Evolutionary conservation across 352 stramenopile genomes (phyloP).

Genomic region (Globisporangium acanthophoron): DNA sequence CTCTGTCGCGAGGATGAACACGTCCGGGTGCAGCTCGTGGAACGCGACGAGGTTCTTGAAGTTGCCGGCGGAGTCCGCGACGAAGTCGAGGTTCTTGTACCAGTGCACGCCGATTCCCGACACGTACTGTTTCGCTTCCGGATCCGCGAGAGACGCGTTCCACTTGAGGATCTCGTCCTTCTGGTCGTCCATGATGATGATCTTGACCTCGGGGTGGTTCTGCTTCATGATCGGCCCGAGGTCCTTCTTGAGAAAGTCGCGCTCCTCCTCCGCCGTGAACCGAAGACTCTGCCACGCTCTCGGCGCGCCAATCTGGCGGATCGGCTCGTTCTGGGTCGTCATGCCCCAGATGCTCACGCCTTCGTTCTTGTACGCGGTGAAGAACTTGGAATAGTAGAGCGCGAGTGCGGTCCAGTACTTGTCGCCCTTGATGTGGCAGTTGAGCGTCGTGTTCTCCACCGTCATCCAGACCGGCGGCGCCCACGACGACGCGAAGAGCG

Average conservation of each 20-base stretch:
- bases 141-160: slow-evolving; percentile 32
- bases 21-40: slow-evolving; percentile 44
- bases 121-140: slow-evolving; percentile 60
- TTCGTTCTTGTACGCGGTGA: slow-evolving; percentile 69
- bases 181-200: slow-evolving; percentile 83
- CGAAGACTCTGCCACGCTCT: slow-evolving; percentile 55
- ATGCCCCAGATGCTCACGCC: slow-evolving; percentile 75
- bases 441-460: slow-evolving; percentile 49
- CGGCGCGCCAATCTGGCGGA: slow-evolving; percentile 22
- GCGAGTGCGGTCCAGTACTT: slow-evolving; percentile 69
- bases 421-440: slow-evolving; percentile 48
- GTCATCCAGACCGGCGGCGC: slow-evolving; percentile 87
- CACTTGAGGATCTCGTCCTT: slow-evolving; percentile 52
- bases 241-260: slow-evolving; percentile 73
- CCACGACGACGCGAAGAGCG: slow-evolving; percentile 80
- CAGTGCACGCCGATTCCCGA: slow-evolving; percentile 84
- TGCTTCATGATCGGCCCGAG: slow-evolving; percentile 57
- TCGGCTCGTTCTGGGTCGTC: slow-evolving; percentile 84
- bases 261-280: slow-evolving; percentile 29
- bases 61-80: slow-evolving; percentile 31
- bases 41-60: slow-evolving; percentile 44
- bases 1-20: slow-evolving; percentile 83
- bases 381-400: slow-evolving; percentile 86
- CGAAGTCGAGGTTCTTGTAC: slow-evolving; percentile 70
- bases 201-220: slow-evolving; percentile 73